phyloP scores from a whole-genome alignment of 2,329 filamentous ascomycete genomes.

The Blastomyces gilchristii region DNA sequence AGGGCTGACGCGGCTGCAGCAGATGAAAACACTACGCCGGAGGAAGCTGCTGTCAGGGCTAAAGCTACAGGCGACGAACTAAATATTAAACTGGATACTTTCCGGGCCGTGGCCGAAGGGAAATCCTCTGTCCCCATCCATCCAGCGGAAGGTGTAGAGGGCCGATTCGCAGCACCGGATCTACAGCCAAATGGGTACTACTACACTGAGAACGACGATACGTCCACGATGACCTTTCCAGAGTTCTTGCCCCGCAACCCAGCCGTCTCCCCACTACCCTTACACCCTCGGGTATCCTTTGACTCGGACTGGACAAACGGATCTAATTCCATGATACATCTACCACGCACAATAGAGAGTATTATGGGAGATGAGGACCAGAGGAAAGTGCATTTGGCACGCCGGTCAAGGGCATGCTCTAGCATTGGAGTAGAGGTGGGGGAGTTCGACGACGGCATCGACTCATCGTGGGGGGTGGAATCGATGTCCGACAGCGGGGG shows the following conservation, averaged over 20 bases:
- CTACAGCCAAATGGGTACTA: constrained; percentile 60
- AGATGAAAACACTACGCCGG: constrained; percentile 62
- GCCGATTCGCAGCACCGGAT: constrained; percentile 64
- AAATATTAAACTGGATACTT: constrained; percentile 80
- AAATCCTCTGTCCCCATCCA: constrained; percentile 52
- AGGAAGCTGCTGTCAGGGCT: constrained; percentile 74
- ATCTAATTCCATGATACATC: constrained; percentile 52
- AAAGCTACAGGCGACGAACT: constrained; percentile 73
- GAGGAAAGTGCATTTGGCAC: constrained; percentile 61
- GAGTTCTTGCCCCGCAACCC: constrained; percentile 38
- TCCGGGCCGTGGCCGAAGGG: constrained; percentile 41
- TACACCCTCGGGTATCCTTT: constrained; percentile 52
- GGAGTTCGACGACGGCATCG: constrained; percentile 3
- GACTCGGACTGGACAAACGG: constrained; percentile 54
- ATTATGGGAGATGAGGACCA: constrained; percentile 71
- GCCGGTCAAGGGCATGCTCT: constrained; percentile 32
- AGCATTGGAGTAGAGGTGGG: constrained; percentile 1
- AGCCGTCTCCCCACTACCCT: constrained; percentile 37
- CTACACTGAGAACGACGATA: constrained; percentile 59
- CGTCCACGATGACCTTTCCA: constrained; percentile 52
- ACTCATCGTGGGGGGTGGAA: not conserved
- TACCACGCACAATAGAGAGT: constrained; percentile 60
- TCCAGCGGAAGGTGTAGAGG: constrained; percentile 65
- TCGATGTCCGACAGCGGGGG: not conserved
- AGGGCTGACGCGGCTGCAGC: constrained; percentile 79